Evolutionary conservation across 2,329 filamentous ascomycete species (phyloP), one percentile per base, ranked within the genome.

Genomic region (Colletotrichum filicis): DNA sequence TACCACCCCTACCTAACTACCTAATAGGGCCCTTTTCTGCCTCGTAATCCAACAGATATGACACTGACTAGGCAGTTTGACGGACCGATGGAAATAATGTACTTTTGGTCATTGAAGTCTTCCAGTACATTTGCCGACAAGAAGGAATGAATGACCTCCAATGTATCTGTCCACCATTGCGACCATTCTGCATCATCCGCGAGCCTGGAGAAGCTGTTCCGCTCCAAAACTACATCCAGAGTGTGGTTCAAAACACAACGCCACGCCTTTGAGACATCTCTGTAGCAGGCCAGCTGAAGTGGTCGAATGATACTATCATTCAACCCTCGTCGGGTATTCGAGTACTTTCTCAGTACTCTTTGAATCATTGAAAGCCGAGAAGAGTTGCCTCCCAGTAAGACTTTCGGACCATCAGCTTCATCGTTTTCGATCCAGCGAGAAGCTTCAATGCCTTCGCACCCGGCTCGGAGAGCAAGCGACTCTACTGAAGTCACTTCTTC

Each of bases 171-270:
- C 37, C 37, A 46, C 37, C 5, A 16, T n/a, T 0, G 14, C 16
- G 5, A 0, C 5, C 2, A 0, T 46, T 19, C 37, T 6, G 5
- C 16, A 46, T 46, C 16, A 6, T 46, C 1, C 6, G 16, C 3
- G 1, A 4, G 5, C 5, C 3, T 0, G 16, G 5, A n/a, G 16
- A 3, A 2, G 42, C 1, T 0, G 9, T 19, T 16, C 16, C 1
- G 0, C 16, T 0, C 0, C 16, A 19, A 19, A 2, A 46, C 0
- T 14, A 1, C 0, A 0, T 0, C 6, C 19, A 46, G 19, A 7
- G 42, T 7, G 42, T 46, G 16, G 3, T 2, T 8, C 19, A 46
- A n/a, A 46, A 46, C 6, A 46, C 42, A 46, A 46, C 42, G 42
- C 42, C 16, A 46, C 2, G 42, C 42, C 16, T 0, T n/a, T n/a